A percentile compares a stretch with the other conserved stretches of the same genome.
Conservation (phyloP, 75 land plant genomes). For the Pseudotsuga menziesii region DNA sequence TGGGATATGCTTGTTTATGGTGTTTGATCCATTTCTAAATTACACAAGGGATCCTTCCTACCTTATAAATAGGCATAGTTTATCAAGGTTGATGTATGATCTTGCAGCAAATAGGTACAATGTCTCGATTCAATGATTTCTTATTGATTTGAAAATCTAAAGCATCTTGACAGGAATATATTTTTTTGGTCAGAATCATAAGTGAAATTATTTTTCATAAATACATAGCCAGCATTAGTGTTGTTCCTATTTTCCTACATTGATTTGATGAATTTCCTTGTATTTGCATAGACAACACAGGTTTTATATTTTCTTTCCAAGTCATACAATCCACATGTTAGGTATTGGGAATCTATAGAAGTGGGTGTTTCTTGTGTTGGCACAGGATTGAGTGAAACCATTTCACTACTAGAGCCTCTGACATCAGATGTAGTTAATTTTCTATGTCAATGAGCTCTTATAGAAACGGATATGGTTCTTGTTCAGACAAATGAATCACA, state of each 20-base stretch:
- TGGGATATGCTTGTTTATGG: no score
- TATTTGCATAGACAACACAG: conserved; percentile 26
- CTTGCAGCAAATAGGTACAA: no score
- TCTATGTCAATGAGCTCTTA: conserved; percentile 46
- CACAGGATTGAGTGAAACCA: conserved; percentile 37
- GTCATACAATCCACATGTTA: conserved; percentile 49
- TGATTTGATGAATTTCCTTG: neutral
- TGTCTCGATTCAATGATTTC: neutral
- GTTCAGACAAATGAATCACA: conserved; percentile 43
- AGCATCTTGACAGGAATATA: neutral
- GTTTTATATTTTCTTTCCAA: conserved; percentile 45
- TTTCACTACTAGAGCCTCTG: conserved; percentile 42
- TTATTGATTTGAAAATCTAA: neutral
- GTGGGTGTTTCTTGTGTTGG: conserved; percentile 55
- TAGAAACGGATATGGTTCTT: conserved; percentile 51
- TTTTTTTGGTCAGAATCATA: neutral
- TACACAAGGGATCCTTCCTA: no score
- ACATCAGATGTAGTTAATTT: conserved; percentile 53
- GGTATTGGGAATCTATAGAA: conserved; percentile 46
- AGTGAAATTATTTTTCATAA: neutral
- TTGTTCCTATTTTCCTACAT: neutral
- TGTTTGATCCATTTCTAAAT: no score
- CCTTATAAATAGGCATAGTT: no score
- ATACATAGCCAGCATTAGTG: neutral
- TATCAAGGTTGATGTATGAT: no score